Evolutionary conservation across 768 basidiomycete genomes (phyloP), one percentile per base, ranked within the genome.

Genomic region (Russula brevipes): DNA sequence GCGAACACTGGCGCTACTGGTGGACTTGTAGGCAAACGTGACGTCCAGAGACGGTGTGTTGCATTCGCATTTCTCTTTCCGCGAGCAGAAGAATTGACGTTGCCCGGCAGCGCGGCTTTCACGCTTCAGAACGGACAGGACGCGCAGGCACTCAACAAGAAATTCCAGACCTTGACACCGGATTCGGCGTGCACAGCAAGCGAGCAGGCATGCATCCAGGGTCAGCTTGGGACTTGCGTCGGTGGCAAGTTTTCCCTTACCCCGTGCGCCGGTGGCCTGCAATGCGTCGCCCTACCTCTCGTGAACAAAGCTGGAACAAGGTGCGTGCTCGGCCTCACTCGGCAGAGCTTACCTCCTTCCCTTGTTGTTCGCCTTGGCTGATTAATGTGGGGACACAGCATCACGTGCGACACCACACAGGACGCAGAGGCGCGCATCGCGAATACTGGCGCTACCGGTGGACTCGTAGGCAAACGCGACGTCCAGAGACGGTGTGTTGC

Each of bases 171-270:
- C 4, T 53, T 71, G n/a, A 55, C 63, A 7, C 19, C 66, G 11
- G 74, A 54, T 72, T 76, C 60, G 68, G 67, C 68, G 52, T 78
- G 65, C 69, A 78, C 45, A 66, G 72, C 51, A 69, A 78, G 77
- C 71, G 68, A 70, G 59, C 33, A 61, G 17, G 60, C 62, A 19
- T 66, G 63, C 63, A 51, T 69, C 16, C 2, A 52, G 3, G 62
- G 57, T 46, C 45, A 57, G 19, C 55, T 70, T 41, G 71, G 68
- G 9, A 59, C 64, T 17, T 76, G 74, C 57, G 67, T 39, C 36
- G 45, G 41, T 50, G 62, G 63, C 31, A 60, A 69, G 49, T 70
- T 73, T 54, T 59, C 11, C 17, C 31, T 64, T 17, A 47, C 58
- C 2, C 24, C 64, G 0, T 72, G 72, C 39, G 41, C 58, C 3